phyloP scores from a whole-genome alignment of 2,329 filamentous ascomycete genomes.

The Coniochaeta sp. region DNA sequence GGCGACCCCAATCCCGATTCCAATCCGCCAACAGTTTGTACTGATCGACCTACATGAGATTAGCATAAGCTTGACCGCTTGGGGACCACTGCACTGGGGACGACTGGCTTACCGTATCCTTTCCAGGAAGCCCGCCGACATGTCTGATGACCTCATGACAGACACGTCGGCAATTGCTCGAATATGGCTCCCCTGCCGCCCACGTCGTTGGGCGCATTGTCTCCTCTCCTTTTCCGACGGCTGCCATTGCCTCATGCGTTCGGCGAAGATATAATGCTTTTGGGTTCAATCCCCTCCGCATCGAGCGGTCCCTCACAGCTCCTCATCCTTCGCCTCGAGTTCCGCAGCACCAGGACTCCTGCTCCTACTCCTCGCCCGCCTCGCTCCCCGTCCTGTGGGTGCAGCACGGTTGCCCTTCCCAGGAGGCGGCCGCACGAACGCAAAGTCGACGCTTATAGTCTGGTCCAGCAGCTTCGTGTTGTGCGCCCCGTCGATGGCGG shows the following conservation, averaged over 20 bases:
- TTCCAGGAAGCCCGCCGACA: not conserved
- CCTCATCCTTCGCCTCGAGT: slow-evolving; percentile 10
- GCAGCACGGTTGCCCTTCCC: slow-evolving; percentile 38
- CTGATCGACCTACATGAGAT: too few species aligned
- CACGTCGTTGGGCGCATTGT: too few species aligned
- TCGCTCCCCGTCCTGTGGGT: slow-evolving; percentile 29
- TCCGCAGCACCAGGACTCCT: slow-evolving; percentile 34
- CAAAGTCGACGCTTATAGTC: slow-evolving; percentile 75
- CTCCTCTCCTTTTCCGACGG: too few species aligned
- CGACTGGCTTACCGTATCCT: not conserved
- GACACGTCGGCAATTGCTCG: slow-evolving; percentile 3
- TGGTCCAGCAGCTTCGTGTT: slow-evolving; percentile 73
- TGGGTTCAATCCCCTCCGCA: not conserved
- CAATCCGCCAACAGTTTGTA: too few species aligned
- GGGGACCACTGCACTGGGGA: too few species aligned
- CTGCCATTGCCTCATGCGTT: too few species aligned
- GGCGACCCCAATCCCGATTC: too few species aligned
- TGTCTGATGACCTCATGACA: not conserved
- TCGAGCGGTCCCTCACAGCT: slow-evolving; percentile 1
- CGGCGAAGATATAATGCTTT: too few species aligned
- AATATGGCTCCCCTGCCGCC: too few species aligned
- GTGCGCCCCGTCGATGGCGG: slow-evolving; percentile 77
- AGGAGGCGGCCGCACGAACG: slow-evolving; percentile 74
- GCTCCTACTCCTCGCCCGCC: slow-evolving; percentile 31
- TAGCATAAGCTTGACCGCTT: too few species aligned